Percentiles rank a stretch among this genome's conserved stretches.
phyloP scores from a whole-genome alignment of 2,329 filamentous ascomycete species.

The Fusarium stilboides region DNA sequence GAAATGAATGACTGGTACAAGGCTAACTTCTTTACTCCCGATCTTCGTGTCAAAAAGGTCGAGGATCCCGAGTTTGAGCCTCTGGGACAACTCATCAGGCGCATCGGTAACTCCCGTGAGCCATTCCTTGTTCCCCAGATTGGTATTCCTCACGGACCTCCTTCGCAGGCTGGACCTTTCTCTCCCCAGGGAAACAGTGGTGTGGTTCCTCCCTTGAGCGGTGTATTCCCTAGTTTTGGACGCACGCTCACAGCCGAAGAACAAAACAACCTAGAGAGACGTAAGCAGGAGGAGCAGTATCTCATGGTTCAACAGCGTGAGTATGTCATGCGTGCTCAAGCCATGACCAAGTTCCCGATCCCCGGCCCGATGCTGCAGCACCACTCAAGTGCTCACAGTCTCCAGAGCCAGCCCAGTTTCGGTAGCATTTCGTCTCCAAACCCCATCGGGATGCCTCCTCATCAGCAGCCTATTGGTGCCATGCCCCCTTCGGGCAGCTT shows the following conservation, averaged over 20 bases:
- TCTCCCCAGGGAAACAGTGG: conserved; percentile 67
- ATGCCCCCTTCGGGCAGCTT: conserved; percentile 77
- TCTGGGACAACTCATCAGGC: conserved; percentile 91
- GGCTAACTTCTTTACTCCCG: conserved; percentile 95
- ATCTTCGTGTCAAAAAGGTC: conserved; percentile 93
- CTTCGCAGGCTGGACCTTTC: conserved; percentile 67
- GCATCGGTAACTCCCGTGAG: conserved; percentile 97
- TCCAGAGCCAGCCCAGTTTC: conserved; percentile 97
- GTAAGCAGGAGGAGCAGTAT: conserved; percentile 98
- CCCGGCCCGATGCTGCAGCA: conserved; percentile 78
- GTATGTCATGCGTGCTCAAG: conserved; percentile 88
- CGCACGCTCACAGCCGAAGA: conserved; percentile 97
- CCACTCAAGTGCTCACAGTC: conserved; percentile 93
- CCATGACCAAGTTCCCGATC: conserved; percentile 80
- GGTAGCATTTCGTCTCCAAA: conserved; percentile 93
- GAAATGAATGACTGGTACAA: conserved; percentile 99
- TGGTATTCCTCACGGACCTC: conserved; percentile 89
- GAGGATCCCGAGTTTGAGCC: conserved; percentile 97
- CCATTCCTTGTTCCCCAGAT: conserved; percentile 98
- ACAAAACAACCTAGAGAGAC: conserved; percentile 94
- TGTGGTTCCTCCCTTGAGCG: conserved; percentile 90
- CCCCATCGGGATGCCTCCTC: conserved; percentile 72
- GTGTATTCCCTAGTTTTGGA: conserved; percentile 95
- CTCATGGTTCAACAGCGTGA: conserved; percentile 97
- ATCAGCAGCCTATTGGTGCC: conserved; percentile 68